A percentile compares a stretch with the other conserved stretches of the same genome.
Evolutionary conservation across 768 basidiomycete species (phyloP).

Genomic region (Phallus indusiatus): DNA sequence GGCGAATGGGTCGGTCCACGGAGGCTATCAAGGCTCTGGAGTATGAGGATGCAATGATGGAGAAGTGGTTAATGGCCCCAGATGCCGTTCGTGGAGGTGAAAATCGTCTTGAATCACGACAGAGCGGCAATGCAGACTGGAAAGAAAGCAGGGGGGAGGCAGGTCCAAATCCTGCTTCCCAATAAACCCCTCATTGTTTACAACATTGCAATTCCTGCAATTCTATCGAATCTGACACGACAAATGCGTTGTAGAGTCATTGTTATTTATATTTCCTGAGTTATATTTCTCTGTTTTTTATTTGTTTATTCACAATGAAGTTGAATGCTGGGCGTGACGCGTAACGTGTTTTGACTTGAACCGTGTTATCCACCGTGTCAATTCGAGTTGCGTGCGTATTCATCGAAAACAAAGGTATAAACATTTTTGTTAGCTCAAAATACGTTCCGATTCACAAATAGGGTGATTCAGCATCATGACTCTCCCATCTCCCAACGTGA

Average conservation of each 20-base stretch:
- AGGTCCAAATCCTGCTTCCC: slow-evolving; percentile 9
- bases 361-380: background rate
- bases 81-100: slow-evolving; percentile 12
- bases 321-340: background rate
- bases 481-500: no score
- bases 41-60: slow-evolving; percentile 19
- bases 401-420: background rate
- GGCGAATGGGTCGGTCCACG: slow-evolving; percentile 13
- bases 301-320: no score
- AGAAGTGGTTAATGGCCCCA: slow-evolving; percentile 12
- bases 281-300: no score
- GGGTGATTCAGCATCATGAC: no score
- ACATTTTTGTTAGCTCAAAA: no score
- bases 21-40: slow-evolving; percentile 12
- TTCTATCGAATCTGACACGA: background rate
- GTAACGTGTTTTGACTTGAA: background rate
- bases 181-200: background rate
- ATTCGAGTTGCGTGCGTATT: background rate
- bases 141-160: slow-evolving; percentile 21
- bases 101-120: slow-evolving; percentile 17
- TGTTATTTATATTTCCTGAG: no score
- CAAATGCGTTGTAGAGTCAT: background rate
- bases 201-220: background rate
- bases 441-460: no score
- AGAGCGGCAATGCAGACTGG: slow-evolving; percentile 28